Percentiles rank a stretch among this genome's conserved stretches.
phyloP scores from a whole-genome alignment of 108 stramenopile genomes.

The Cyclostephanos invisitatus region DNA sequence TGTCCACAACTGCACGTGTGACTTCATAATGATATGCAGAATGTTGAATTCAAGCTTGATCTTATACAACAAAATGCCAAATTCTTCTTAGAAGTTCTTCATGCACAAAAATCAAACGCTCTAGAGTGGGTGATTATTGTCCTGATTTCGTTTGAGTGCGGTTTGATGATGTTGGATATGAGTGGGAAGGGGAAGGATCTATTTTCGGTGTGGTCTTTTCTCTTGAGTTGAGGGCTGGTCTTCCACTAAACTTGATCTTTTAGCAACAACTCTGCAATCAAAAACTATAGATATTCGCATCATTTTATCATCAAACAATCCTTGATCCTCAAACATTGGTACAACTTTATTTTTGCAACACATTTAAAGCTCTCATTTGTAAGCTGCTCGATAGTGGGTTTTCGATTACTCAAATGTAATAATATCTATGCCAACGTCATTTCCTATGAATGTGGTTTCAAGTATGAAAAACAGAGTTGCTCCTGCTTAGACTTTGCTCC shows the following conservation, averaged over 20 bases:
- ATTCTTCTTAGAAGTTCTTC: constrained; percentile 91
- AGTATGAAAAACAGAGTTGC: too few species aligned
- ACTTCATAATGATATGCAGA: constrained; percentile 9
- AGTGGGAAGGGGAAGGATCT: constrained; percentile 73
- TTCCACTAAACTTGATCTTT: background rate
- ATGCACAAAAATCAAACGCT: constrained; percentile 84
- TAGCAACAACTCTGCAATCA: too few species aligned
- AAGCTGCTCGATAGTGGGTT: too few species aligned
- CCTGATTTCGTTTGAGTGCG: constrained; percentile 86
- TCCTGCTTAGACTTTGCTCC: too few species aligned
- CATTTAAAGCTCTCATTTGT: too few species aligned
- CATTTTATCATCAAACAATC: too few species aligned
- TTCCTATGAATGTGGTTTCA: too few species aligned
- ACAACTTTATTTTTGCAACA: too few species aligned
- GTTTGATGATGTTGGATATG: constrained; percentile 89
- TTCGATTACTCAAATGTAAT: too few species aligned
- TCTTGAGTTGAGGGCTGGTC: background rate
- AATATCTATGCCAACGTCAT: too few species aligned
- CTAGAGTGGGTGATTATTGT: constrained; percentile 94
- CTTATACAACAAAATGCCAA: constrained; percentile 92
- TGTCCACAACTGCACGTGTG: background rate
- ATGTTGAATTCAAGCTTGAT: constrained; percentile 91
- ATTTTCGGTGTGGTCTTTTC: constrained; percentile 34
- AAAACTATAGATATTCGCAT: too few species aligned
- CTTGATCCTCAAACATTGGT: too few species aligned